Base-by-base conservation (phyloP, 345 rosid species). In the Populus tremula region DNA sequence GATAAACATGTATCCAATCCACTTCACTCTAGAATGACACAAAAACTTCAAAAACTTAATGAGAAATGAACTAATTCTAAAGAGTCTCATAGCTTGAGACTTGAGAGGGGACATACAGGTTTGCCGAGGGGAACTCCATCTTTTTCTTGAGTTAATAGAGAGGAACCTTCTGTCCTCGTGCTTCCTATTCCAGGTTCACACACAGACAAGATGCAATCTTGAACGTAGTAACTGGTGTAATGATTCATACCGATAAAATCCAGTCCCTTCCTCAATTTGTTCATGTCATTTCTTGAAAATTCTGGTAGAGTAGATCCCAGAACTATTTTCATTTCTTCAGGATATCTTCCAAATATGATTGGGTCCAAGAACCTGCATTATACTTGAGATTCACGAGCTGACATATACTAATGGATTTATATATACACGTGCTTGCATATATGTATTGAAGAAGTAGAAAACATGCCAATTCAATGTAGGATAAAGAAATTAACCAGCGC, bases 1-100 rank as follows among this genome's bases (percentile, higher is more conserved):
- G 91, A 79, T 82, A 82, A 54, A 87, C 76, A 73, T 75, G 69
- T 69, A 72, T 78, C 98, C 96, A 92, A 13, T 80, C 67, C 39
- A 88, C 65, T 41, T 31, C 69, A 14, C 69, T 36, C 69, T 66
- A 33, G 23, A 33, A 13, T n/a, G 5, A 47, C 69, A 66, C 41
- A 31, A 66, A 66, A 33, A 64, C 12, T 9, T 64, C 68, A 64
- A 9, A 64, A 64, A 66, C 18, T 33, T 12, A 3, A 13, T 47
- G 50, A 47, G 50, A 47, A 47, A 45, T 13, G 16, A 45, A 45
- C 5, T 45, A 13, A 47, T 47, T 47, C 17, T 47, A 47, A 47
- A 1, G 18, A 47, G 5, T 13, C 16, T 47, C 17, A 0, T 13
- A 13, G 17, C 50, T 47, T 0, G 35, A 23, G 54, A 27, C 2